Percentiles rank a stretch among this genome's conserved stretches.
These are phyloP conservation scores for Erodium moschatum DNA, from an alignment of 441 rosid genomes.

Conservation along the genomic window DNA sequence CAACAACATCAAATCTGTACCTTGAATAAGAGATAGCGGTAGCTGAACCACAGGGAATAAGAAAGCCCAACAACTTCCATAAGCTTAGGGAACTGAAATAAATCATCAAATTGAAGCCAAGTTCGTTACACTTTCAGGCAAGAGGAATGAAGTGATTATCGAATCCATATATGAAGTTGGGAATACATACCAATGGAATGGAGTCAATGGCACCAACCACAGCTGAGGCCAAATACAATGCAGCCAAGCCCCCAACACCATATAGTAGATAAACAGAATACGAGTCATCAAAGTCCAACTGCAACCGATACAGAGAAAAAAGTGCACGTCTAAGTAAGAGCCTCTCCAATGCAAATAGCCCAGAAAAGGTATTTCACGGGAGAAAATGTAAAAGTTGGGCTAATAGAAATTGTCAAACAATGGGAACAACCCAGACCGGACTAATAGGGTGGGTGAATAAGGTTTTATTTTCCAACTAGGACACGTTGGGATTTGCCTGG, in stretches of 20 bases:
- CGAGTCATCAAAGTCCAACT: constrained; percentile 58
- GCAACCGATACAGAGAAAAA: constrained; percentile 18
- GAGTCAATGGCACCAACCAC: constrained; percentile 70
- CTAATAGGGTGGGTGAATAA: no score
- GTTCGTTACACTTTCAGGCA: neutral
- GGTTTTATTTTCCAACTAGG: no score
- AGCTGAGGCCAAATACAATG: constrained; percentile 46
- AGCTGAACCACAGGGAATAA: neutral
- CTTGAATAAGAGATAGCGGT: neutral
- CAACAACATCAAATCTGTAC: neutral
- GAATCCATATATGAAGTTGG: neutral
- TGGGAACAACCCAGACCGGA: no score
- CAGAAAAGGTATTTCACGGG: no score
- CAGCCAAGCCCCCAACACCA: constrained; percentile 53
- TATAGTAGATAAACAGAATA: constrained; percentile 37
- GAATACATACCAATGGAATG: constrained; percentile 58
- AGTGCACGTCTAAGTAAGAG: no score
- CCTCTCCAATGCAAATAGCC: no score
- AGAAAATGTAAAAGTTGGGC: no score
- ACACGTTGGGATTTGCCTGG: no score
- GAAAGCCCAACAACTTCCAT: neutral
- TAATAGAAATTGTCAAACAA: no score
- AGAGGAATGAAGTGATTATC: no score
- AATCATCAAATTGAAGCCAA: neutral
- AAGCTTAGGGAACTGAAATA: neutral